These are phyloP conservation scores for Boletus fagicola DNA, from an alignment of 768 basidiomycete species.

Conservation along the genomic window DNA sequence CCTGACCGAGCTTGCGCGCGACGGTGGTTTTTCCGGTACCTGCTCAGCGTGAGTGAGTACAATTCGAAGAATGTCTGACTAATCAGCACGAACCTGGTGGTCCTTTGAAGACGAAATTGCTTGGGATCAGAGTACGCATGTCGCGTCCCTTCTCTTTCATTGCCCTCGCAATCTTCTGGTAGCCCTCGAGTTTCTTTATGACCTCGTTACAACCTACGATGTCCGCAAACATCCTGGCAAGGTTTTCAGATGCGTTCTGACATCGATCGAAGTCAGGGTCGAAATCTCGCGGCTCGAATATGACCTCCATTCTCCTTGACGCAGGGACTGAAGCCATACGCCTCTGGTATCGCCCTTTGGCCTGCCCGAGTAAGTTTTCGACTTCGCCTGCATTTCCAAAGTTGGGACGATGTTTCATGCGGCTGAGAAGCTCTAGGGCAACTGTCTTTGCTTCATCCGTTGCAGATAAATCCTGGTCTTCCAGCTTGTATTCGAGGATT, in stretches of 20 bases:
- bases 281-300: background rate
- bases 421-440: background rate
- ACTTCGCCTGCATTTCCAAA: background rate
- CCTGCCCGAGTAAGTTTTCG: background rate
- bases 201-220: background rate
- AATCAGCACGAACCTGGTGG: background rate
- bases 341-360: background rate
- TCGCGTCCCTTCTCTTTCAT: background rate
- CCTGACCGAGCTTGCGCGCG: background rate
- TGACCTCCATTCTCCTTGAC: background rate
- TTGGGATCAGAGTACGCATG: background rate
- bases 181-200: background rate
- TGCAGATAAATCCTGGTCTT: background rate
- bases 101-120: background rate
- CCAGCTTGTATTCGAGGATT: background rate
- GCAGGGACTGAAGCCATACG: background rate
- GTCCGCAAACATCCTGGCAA: background rate
- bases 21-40: background rate
- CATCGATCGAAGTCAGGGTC: background rate
- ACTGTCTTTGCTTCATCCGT: background rate
- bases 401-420: background rate
- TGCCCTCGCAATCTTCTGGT: background rate
- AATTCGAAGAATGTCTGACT: background rate
- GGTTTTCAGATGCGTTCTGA: background rate
- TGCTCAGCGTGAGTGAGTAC: background rate